These are phyloP conservation scores for Trypanosoma platydactyli DNA, from an alignment of 208 protist genomes.

Conservation along the genomic window DNA sequence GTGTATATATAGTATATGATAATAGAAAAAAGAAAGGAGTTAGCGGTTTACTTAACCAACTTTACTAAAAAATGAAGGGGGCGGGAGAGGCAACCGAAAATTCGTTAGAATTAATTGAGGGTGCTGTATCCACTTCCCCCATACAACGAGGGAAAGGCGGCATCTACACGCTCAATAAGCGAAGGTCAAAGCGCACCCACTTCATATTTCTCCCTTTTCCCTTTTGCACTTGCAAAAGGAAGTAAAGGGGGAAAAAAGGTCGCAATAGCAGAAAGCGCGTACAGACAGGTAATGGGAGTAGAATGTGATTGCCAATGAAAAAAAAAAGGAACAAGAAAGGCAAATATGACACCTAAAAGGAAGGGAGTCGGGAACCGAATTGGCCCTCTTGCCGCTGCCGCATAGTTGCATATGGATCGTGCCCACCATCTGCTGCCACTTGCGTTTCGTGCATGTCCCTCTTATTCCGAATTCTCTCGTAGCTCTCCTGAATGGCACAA, in stretches of 20 bases:
- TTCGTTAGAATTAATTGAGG: too few species aligned
- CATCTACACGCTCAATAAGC: too few species aligned
- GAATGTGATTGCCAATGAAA: not conserved
- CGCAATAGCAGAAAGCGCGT: too few species aligned
- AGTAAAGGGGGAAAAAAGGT: not conserved
- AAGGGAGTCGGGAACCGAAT: conserved; percentile 54
- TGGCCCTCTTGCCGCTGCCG: conserved; percentile 50
- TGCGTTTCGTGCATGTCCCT: conserved; percentile 78
- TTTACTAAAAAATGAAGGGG: conserved; percentile 23
- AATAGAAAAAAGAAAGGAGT: conserved; percentile 7
- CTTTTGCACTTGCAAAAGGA: not conserved
- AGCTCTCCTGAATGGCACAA: conserved; percentile 85
- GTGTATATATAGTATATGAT: not conserved
- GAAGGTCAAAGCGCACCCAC: too few species aligned
- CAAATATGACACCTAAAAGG: conserved; percentile 44
- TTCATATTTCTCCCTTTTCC: too few species aligned
- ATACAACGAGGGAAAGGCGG: too few species aligned
- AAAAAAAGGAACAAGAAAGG: conserved; percentile 18
- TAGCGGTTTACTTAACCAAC: not conserved
- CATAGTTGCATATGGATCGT: conserved; percentile 74
- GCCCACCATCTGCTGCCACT: conserved; percentile 73
- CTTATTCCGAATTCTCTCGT: conserved; percentile 76
- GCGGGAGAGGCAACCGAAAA: conserved; percentile 1
- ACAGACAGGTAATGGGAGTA: too few species aligned
- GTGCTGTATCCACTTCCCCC: too few species aligned